Evolutionary conservation across 163 green algal species (phyloP), one percentile per base, ranked within the genome.

Genomic region (Scenedesmus sp.): DNA sequence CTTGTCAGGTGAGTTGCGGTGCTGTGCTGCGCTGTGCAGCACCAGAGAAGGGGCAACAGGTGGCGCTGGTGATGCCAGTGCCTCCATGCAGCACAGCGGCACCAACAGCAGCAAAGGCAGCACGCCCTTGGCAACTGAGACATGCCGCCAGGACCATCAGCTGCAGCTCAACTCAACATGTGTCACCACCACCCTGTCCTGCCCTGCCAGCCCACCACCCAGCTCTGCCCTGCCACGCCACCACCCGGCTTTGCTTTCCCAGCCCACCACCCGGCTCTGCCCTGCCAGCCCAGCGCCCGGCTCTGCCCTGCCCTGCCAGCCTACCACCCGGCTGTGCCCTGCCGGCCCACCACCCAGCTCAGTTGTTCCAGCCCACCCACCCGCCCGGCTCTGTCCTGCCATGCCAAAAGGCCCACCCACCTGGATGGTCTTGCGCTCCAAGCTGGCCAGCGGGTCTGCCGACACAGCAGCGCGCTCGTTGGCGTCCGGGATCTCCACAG

Each of bases 401-500:
- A 0, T 0, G 34, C 34, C 0, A 0, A 46, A 46, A 46, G 34
- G 34, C 34, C 34, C 34, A 46, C 34, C 0, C 52, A 73, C 62
- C 16, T 86, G 74, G 12, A 92, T 62, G 1, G 90, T 92, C 70
- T 92, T 90, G 67, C 67, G 77, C 83, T 94, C 91, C 16, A 91
- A 54, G 60, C 59, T 85, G n/a, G 77, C 79, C 55, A 94, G 86
- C 54, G 74, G 87, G 87, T 93, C 90, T 52, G 87, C 86, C 56
- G 77, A 66, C 6, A 87, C 9, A 20, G 81, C 88, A 79, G 52
- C 82, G 12, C 82, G 86, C 85, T 94, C 88, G 54, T 89, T 87
- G 4, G 81, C 93, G 82, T 90, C 90, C 70, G 73, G 82, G 18
- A 94, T 57, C 73, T 94, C 84, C 64, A 92, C 64, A 5, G 92